Conservation (phyloP, 2,329 filamentous ascomycete genomes). For the Aureobasidium namibiae region DNA sequence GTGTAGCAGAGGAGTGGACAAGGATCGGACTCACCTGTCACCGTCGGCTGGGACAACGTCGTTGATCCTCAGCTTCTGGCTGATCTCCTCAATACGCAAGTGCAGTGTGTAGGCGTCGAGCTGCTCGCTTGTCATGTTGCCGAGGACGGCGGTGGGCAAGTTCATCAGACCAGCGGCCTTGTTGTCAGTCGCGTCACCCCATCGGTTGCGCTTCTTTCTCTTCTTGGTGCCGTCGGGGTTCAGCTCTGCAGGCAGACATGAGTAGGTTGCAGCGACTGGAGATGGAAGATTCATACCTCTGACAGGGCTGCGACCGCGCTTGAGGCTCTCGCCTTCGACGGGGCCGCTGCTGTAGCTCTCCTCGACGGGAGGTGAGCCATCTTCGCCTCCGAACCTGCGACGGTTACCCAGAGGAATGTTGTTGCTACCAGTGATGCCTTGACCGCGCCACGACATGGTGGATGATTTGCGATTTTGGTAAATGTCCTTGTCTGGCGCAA, state of each 20-base stretch:
- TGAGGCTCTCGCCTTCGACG: slow-evolving; percentile 50
- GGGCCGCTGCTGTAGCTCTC: slow-evolving; percentile 81
- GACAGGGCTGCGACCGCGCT: slow-evolving; percentile 89
- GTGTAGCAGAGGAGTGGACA: background rate
- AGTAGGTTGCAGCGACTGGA: slow-evolving; percentile 14
- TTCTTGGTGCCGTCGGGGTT: slow-evolving; percentile 67
- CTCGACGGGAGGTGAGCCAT: slow-evolving; percentile 36
- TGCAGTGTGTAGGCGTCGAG: slow-evolving; percentile 95
- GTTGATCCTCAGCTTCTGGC: slow-evolving; percentile 97
- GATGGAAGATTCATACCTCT: slow-evolving; percentile 49
- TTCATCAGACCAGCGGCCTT: slow-evolving; percentile 98
- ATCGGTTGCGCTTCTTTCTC: slow-evolving; percentile 97
- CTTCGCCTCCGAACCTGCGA: slow-evolving; percentile 62
- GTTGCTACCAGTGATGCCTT: slow-evolving; percentile 93
- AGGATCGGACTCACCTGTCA: slow-evolving; percentile 63
- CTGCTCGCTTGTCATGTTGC: slow-evolving; percentile 97
- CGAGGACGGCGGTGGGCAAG: slow-evolving; percentile 88
- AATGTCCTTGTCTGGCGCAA: background rate
- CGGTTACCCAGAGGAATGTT: slow-evolving; percentile 88
- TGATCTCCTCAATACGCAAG: slow-evolving; percentile 96
- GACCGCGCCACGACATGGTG: slow-evolving; percentile 55
- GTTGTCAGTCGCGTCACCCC: slow-evolving; percentile 96
- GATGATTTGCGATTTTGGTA: background rate
- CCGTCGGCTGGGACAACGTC: slow-evolving; percentile 96
- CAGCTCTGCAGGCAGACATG: slow-evolving; percentile 23